A percentile compares a stretch with the other conserved stretches of the same genome.
Conservation (phyloP, 345 rosid genomes). For the Lagerstroemia speciosa region DNA sequence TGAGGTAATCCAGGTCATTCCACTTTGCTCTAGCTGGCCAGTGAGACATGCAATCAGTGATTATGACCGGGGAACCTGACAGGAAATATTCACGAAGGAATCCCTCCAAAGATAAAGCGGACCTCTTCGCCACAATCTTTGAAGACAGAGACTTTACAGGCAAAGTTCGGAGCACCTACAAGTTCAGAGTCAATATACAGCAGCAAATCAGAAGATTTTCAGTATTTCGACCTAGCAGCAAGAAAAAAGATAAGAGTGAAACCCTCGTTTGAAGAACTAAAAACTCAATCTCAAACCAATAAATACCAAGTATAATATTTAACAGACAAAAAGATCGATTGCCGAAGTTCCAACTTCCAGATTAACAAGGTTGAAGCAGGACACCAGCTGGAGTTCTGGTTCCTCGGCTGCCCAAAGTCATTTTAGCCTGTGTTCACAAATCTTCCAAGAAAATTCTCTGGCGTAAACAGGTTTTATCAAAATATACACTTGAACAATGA, state of each 20-base stretch:
- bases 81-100: conserved; percentile 64
- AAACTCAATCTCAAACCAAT: not conserved
- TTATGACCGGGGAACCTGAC: conserved; percentile 66
- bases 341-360: not conserved
- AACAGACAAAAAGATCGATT: not conserved
- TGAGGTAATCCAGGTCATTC: conserved; percentile 77
- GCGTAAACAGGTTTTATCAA: not conserved
- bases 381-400: not conserved
- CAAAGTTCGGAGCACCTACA: conserved; percentile 49
- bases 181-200: not conserved
- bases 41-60: conserved; percentile 81
- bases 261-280: not conserved
- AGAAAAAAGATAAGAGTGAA: not conserved
- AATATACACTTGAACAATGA: not conserved
- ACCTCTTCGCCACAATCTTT: conserved; percentile 63
- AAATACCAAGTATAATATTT: not conserved
- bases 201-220: not conserved
- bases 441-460: not conserved
- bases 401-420: not conserved
- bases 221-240: not conserved
- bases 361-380: not conserved
- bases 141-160: conserved; percentile 57
- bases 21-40: conserved; percentile 93
- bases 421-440: not conserved
- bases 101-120: conserved; percentile 68